Percentiles rank a stretch among this genome's conserved stretches.
phyloP scores from a whole-genome alignment of 2,329 filamentous ascomycete genomes.

The Cryphonectria carpinicola region DNA sequence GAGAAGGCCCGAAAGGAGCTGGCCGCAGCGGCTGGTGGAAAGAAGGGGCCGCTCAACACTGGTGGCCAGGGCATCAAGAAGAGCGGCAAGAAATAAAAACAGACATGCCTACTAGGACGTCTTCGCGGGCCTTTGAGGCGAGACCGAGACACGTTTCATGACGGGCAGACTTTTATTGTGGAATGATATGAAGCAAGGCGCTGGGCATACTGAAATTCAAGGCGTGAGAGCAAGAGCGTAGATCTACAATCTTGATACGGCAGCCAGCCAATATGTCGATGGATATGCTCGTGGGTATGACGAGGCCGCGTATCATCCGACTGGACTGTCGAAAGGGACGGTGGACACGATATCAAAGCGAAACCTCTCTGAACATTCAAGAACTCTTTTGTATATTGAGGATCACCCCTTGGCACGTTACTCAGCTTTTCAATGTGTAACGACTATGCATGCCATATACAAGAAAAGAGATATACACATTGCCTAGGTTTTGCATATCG shows the following conservation, averaged over 20 bases:
- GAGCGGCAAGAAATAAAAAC: slow-evolving; percentile 89
- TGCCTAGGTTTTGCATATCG: neutral
- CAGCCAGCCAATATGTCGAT: neutral
- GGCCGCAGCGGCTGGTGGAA: slow-evolving; percentile 80
- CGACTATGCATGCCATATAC: neutral
- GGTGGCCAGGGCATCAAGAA: slow-evolving; percentile 94
- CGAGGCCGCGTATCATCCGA: neutral
- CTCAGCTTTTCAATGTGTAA: neutral
- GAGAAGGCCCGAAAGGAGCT: slow-evolving; percentile 86
- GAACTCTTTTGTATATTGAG: too few species aligned
- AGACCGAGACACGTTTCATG: slow-evolving; percentile 20
- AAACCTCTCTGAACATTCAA: neutral
- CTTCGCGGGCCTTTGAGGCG: neutral
- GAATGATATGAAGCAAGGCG: slow-evolving; percentile 29
- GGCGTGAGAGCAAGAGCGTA: neutral
- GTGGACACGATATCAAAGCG: neutral
- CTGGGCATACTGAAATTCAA: slow-evolving; percentile 28
- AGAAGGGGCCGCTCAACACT: slow-evolving; percentile 87
- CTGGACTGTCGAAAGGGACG: neutral
- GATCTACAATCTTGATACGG: neutral
- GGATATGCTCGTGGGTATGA: neutral
- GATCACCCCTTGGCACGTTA: neutral
- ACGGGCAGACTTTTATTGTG: slow-evolving; percentile 12
- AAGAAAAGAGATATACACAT: neutral
- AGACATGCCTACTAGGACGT: neutral